Base-by-base conservation (phyloP, 2,329 filamentous ascomycete genomes). In the Talaromyces sp. region DNA sequence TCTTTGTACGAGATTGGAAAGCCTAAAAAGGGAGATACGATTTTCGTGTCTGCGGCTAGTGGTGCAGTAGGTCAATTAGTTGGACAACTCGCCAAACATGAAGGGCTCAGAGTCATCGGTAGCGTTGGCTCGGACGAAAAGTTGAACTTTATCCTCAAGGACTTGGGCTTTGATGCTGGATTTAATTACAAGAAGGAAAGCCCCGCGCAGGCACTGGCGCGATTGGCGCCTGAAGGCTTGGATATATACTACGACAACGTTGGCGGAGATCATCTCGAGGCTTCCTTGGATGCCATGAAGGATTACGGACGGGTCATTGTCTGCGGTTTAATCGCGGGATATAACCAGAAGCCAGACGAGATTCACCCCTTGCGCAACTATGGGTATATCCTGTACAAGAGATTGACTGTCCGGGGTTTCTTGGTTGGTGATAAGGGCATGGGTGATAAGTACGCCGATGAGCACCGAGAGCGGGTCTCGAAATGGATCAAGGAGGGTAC, bases 181-280 rank as follows among this genome's bases (percentile, higher is more conserved):
- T 95, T 93, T 69, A 95, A 96, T 82, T 96, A 96, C 83, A 93
- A 95, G 83, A 92, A 85, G 68, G 90, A 95, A 79, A 84, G 83
- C 68, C 83, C 90, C 0, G 72, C 77, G 0, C 87, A 88, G 11
- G 91, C 90, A 0, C 81, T 96, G 62, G 76, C 81, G 67, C 83
- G 89, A 63, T 82, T 95, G 18, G 89, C 89, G 0, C 90, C 91
- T 0, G 76, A 92, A 12, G 91, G 91, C 4, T 83, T 96, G 65
- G 91, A 96, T 71, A 91, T 92, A 72, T 92, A 92, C 79, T 93
- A 88, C 71, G 90, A 92, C 76, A 92, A 92, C 68, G 89, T 90
- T 6, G 90, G 90, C 21, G 90, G 89, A 42, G 88, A 90, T 75
- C 87, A 90, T 66, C 81, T 92, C 59, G 86, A 90, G 67, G 88